Percentiles rank a stretch among this genome's conserved stretches.
phyloP scores from a whole-genome alignment of 2,329 filamentous ascomycete species.

The Calonectria montana region DNA sequence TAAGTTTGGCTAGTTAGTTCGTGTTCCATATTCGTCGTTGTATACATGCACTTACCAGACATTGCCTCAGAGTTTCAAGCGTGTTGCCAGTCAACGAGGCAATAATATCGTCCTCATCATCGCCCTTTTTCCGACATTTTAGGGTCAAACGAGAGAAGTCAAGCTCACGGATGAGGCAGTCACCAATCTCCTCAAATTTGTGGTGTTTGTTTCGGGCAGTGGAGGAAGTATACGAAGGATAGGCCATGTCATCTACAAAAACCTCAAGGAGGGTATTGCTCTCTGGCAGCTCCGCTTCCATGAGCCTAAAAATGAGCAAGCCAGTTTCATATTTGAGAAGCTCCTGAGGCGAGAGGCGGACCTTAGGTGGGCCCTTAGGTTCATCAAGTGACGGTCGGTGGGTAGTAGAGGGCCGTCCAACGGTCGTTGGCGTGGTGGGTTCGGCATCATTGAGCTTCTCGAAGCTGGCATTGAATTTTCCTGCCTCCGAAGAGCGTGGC shows the following conservation, averaged over 20 bases:
- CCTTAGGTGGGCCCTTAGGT: constrained; percentile 74
- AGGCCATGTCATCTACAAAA: constrained; percentile 93
- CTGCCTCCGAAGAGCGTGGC: constrained; percentile 47
- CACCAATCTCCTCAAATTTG: constrained; percentile 91
- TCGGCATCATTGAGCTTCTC: constrained; percentile 43
- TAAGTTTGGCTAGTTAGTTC: constrained; percentile 49
- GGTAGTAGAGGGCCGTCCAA: constrained; percentile 58
- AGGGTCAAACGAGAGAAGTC: constrained; percentile 95
- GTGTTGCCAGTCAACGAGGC: constrained; percentile 89
- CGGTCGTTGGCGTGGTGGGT: constrained; percentile 50
- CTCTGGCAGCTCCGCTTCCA: constrained; percentile 87
- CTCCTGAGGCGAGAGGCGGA: constrained; percentile 83
- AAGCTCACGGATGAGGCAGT: constrained; percentile 96
- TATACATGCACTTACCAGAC: constrained; percentile 70
- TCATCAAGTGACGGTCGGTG: constrained; percentile 52
- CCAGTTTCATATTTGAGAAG: constrained; percentile 89
- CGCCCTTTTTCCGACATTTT: constrained; percentile 83
- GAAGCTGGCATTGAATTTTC: constrained; percentile 56
- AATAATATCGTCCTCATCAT: constrained; percentile 81
- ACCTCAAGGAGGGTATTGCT: constrained; percentile 85
- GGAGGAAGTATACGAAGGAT: constrained; percentile 86
- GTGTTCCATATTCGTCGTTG: neutral
- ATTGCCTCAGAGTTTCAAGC: constrained; percentile 87
- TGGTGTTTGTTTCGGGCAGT: constrained; percentile 76
- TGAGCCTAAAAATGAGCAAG: constrained; percentile 91